A percentile compares a stretch with the other conserved stretches of the same genome.
phyloP scores from a whole-genome alignment of 1,284 basidiomycete genomes.

The Moesziomyces globuligerus region DNA sequence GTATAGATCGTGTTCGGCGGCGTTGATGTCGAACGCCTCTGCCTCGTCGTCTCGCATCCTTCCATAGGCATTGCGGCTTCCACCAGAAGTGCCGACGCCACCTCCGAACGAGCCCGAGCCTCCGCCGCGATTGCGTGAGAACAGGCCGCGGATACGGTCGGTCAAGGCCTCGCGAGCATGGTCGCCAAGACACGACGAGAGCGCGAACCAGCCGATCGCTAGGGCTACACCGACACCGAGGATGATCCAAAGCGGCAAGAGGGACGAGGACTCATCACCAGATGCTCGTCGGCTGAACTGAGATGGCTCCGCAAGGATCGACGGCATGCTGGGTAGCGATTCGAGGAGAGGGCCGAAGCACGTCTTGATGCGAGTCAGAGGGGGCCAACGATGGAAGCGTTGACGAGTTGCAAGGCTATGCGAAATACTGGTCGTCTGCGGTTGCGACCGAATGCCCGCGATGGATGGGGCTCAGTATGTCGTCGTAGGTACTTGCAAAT shows the following conservation, averaged over 20 bases:
- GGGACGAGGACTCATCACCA: conserved; percentile 29
- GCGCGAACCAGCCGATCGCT: conserved; percentile 47
- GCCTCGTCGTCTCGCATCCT: conserved; percentile 48
- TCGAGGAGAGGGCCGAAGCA: too few species aligned
- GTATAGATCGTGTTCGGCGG: conserved; percentile 43
- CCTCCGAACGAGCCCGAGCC: conserved; percentile 6
- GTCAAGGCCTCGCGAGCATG: conserved; percentile 28
- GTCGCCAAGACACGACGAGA: conserved; percentile 50
- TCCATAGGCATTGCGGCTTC: conserved; percentile 25
- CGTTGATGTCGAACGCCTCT: conserved; percentile 47
- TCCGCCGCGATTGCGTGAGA: conserved; percentile 15
- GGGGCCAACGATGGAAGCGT: neutral
- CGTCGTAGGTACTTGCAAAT: too few species aligned
- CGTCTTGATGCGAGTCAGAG: too few species aligned
- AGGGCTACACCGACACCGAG: conserved; percentile 41
- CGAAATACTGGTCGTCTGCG: too few species aligned
- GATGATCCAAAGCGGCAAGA: conserved; percentile 47
- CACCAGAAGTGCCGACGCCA: conserved; percentile 9
- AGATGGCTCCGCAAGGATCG: neutral
- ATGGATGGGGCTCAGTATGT: too few species aligned
- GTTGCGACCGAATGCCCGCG: too few species aligned
- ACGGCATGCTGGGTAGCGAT: conserved; percentile 2
- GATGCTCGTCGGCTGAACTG: conserved; percentile 11
- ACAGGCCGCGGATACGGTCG: conserved; percentile 21
- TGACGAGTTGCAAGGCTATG: conserved; percentile 1